These are phyloP conservation scores for Chlorencoelia australis DNA, from an alignment of 2,329 filamentous ascomycete genomes.

Conservation along the genomic window DNA sequence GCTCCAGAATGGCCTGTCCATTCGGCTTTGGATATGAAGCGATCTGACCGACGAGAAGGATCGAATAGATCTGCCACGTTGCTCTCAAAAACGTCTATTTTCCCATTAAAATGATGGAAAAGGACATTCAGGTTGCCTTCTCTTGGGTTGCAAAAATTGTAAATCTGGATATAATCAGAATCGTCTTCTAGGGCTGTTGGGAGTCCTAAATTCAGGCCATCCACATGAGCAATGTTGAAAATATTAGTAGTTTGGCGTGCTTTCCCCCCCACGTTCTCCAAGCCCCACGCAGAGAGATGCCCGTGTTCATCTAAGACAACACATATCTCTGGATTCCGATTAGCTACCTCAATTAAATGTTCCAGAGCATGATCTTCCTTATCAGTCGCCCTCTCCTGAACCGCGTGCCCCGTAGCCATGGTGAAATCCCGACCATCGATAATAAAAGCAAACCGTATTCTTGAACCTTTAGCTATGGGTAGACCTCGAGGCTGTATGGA, in stretches of 20 bases:
- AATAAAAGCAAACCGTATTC: constrained; percentile 63
- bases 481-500: constrained; percentile 45
- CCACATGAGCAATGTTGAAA: constrained; percentile 79
- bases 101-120: constrained; percentile 76
- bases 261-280: constrained; percentile 76
- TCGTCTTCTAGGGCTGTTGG: constrained; percentile 13
- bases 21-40: constrained; percentile 51
- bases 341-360: constrained; percentile 77
- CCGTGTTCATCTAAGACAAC: constrained; percentile 76
- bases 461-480: constrained; percentile 10
- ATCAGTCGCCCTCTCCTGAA: constrained; percentile 44
- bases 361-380: constrained; percentile 62
- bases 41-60: constrained; percentile 47
- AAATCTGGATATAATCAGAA: constrained; percentile 53
- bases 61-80: constrained; percentile 75
- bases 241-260: constrained; percentile 54
- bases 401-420: constrained; percentile 64
- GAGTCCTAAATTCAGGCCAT: constrained; percentile 41
- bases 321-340: constrained; percentile 77
- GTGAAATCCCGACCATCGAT: constrained; percentile 75
- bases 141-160: constrained; percentile 58
- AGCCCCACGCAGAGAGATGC: constrained; percentile 82
- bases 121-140: constrained; percentile 62
- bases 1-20: constrained; percentile 80
- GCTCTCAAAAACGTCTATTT: constrained; percentile 71